Evolutionary conservation across 2,329 filamentous ascomycete species (phyloP).

Genomic region (Epichloe coenophiala): DNA sequence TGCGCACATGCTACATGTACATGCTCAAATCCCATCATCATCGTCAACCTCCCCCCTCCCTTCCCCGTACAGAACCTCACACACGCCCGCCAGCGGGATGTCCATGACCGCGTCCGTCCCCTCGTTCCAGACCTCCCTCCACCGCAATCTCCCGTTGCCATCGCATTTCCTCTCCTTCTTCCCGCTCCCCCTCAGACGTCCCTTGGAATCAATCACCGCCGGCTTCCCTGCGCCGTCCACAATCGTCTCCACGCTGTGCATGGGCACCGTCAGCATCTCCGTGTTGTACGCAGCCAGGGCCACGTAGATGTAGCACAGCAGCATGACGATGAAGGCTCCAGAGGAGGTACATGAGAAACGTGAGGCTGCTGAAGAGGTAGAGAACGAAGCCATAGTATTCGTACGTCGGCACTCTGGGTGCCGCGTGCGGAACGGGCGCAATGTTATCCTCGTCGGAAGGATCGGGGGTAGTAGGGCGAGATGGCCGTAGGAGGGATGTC

Average conservation of each 20-base stretch:
- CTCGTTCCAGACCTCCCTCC: constrained; percentile 75
- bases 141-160: constrained; percentile 39
- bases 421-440: constrained; percentile 71
- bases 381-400: constrained; percentile 98
- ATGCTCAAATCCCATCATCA: background rate
- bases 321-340: constrained; percentile 89
- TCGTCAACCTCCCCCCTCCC: constrained; percentile 16
- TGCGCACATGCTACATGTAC: too few species aligned
- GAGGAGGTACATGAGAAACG: constrained; percentile 58
- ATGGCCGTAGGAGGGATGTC: constrained; percentile 80
- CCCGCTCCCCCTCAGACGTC: constrained; percentile 29
- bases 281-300: constrained; percentile 86
- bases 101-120: constrained; percentile 97
- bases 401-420: constrained; percentile 94
- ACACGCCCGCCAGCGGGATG: constrained; percentile 86
- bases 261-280: constrained; percentile 69
- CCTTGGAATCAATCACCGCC: constrained; percentile 65
- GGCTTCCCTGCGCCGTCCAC: constrained; percentile 84
- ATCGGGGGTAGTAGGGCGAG: constrained; percentile 85
- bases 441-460: constrained; percentile 80
- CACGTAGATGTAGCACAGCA: constrained; percentile 84
- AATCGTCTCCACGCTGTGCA: constrained; percentile 73
- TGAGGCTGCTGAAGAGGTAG: constrained; percentile 75
- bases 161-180: constrained; percentile 24
- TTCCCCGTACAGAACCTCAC: constrained; percentile 80